Evolutionary conservation across 2,329 filamentous ascomycete genomes (phyloP).

Genomic region (Geosmithia morbida): DNA sequence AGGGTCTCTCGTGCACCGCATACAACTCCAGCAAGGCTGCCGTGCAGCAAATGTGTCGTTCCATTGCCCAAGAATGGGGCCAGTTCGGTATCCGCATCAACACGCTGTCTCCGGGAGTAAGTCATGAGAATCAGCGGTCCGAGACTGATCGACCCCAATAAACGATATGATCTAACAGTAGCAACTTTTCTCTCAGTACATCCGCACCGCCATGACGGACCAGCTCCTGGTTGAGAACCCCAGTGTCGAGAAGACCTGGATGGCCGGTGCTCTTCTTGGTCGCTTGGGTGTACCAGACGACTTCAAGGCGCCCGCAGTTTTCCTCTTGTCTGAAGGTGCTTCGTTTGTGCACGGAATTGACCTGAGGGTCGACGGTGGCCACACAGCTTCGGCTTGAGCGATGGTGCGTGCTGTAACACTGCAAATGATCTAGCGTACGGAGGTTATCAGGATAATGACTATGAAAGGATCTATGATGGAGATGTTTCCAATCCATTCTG

Average conservation of each 20-base stretch:
- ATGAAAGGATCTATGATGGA: no score
- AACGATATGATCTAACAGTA: neutral
- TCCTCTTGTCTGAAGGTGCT: conserved; percentile 37
- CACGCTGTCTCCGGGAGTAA: conserved; percentile 45
- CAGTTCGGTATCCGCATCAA: conserved; percentile 49
- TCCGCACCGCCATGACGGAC: conserved; percentile 32
- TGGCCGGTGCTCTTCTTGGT: conserved; percentile 36
- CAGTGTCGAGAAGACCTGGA: conserved; percentile 35
- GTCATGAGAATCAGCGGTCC: conserved; percentile 3
- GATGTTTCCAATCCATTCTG: no score
- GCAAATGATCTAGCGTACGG: neutral
- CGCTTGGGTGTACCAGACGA: conserved; percentile 39
- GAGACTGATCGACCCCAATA: no score
- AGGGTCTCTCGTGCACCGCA: conserved; percentile 48
- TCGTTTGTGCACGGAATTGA: conserved; percentile 44
- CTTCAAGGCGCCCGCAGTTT: conserved; percentile 41
- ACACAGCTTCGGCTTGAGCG: conserved; percentile 21
- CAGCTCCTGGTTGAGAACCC: conserved; percentile 27
- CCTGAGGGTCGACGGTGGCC: conserved; percentile 42
- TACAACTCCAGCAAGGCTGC: conserved; percentile 50
- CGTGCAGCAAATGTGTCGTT: conserved; percentile 43
- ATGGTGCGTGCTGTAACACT: neutral
- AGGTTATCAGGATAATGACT: neutral
- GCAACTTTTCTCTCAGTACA: conserved; percentile 17
- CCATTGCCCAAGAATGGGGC: conserved; percentile 48